phyloP scores from a whole-genome alignment of 2,329 filamentous ascomycete genomes.

The Didymella exigua region DNA sequence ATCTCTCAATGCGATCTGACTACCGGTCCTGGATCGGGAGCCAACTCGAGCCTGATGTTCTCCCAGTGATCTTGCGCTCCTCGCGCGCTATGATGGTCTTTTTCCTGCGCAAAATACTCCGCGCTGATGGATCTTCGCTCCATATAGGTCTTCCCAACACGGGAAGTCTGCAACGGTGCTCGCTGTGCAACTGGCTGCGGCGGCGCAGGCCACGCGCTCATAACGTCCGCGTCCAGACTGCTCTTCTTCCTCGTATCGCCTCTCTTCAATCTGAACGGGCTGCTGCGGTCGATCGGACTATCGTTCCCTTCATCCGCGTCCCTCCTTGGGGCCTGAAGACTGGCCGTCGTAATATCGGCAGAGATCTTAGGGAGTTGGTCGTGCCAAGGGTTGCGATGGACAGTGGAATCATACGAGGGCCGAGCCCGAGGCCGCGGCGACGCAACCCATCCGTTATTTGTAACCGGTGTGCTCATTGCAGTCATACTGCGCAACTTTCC shows the following conservation, averaged over 20 bases:
- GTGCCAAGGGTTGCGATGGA: slow-evolving; percentile 10
- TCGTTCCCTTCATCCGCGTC: slow-evolving; percentile 15
- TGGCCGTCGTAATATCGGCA: slow-evolving; percentile 1
- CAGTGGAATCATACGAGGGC: neutral
- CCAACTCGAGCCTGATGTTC: slow-evolving; percentile 1
- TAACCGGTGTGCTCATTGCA: slow-evolving; percentile 24
- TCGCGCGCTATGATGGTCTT: neutral
- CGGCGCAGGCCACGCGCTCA: slow-evolving; percentile 26
- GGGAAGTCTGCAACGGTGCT: neutral
- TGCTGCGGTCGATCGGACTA: slow-evolving; percentile 37
- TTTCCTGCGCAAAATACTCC: slow-evolving; percentile 15
- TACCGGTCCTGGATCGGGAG: slow-evolving; percentile 10
- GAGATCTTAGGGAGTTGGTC: slow-evolving; percentile 2
- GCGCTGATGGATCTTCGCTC: slow-evolving; percentile 12
- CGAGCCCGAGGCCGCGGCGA: neutral
- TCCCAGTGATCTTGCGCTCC: slow-evolving; percentile 8
- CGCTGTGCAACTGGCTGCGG: slow-evolving; percentile 16
- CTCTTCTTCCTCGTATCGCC: slow-evolving; percentile 29
- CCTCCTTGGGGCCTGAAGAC: neutral
- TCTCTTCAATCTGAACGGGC: slow-evolving; percentile 39
- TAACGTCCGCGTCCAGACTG: slow-evolving; percentile 25
- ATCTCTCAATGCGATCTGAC: neutral
- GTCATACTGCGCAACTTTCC: slow-evolving; percentile 28
- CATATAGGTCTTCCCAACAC: slow-evolving; percentile 5
- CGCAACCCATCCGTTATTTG: neutral